Base-by-base conservation (phyloP, 306 rosid genomes). In the Cucurbita maxima region DNA sequence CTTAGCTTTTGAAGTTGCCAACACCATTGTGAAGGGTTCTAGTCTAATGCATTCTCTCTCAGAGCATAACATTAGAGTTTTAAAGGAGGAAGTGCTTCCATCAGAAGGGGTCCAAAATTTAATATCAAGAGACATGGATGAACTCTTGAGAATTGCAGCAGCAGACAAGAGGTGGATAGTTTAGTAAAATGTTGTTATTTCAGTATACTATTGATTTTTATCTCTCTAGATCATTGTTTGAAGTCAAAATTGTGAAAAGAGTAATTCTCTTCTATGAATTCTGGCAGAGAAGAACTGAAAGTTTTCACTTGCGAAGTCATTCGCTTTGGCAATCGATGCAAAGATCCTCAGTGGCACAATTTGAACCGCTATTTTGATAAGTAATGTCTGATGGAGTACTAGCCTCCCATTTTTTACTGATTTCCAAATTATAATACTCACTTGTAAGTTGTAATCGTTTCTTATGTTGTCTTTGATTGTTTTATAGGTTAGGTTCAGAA, bases 311-410 rank as follows among this genome's bases (percentile, higher is more conserved):
- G 97, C 60, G 99, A 95, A 87, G 97, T 95, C 78, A 96, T 95
- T 41, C 97, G 99, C 22, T 95, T 95, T 81, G 99, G 99, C 79
- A 95, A 95, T 87, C 96, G 93, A 71, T 95, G 99, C 77, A 91
- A 89, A 86, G 97, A 95, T 86, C 99, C 99, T 79, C 99, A 95
- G 72, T 95, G 99, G 99, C 99, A 95, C 81, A 83, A 95, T 76
- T 81, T 95, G 79, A 83, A 95, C 76, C 93, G 99, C 82, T 95
- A 89, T 81, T 95, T 95, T 80, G 96, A 89, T 62, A 95, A 89
- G 99, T 95, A 91, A 85, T 19, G 54, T 8, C 59, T 71, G n/a
- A 36, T 67, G 47, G 68, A 58, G 71, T 60, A 34, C 79, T 78
- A 57, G 78, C 63, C 52, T 74, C 44, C 34, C 78, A 78, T 34